These are phyloP conservation scores for Exobasidium cylindrosporum DNA, from an alignment of 1,284 basidiomycete species.

Conservation along the genomic window DNA sequence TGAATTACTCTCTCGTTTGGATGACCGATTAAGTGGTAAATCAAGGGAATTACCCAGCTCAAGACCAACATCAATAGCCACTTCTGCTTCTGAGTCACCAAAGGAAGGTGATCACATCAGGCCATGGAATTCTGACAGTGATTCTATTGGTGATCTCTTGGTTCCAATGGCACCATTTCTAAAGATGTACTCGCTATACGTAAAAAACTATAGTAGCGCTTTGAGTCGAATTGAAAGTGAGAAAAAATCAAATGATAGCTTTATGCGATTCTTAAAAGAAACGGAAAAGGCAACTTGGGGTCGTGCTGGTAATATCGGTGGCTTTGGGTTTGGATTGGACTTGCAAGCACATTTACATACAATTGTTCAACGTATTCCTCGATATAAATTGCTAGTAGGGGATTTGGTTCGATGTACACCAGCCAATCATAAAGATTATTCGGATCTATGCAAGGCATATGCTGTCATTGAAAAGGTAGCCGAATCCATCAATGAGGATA, in stretches of 20 bases:
- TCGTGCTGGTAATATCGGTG: constrained; percentile 16
- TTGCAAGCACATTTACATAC: constrained; percentile 52
- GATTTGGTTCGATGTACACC: constrained; percentile 47
- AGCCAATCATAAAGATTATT: constrained; percentile 35
- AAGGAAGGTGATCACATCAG: background rate
- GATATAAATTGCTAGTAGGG: constrained; percentile 49
- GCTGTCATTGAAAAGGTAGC: constrained; percentile 48
- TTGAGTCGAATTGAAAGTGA: constrained; percentile 49
- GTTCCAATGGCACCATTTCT: constrained; percentile 52
- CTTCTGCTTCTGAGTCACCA: background rate
- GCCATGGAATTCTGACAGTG: constrained; percentile 38
- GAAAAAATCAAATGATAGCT: constrained; percentile 40
- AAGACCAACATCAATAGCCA: constrained; percentile 4
- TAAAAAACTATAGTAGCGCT: constrained; percentile 52
- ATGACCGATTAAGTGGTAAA: constrained; percentile 55
- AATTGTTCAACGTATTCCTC: constrained; percentile 53
- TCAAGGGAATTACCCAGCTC: background rate
- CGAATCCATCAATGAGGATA: constrained; percentile 49
- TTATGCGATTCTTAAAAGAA: constrained; percentile 40
- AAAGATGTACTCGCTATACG: constrained; percentile 54
- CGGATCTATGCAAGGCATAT: constrained; percentile 31
- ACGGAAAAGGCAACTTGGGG: constrained; percentile 33
- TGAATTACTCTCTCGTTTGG: constrained; percentile 68
- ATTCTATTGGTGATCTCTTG: constrained; percentile 49
- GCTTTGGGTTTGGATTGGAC: constrained; percentile 44